Conservation (phyloP, 129 eudicot species). For the Centrapalus pauciflorus region DNA sequence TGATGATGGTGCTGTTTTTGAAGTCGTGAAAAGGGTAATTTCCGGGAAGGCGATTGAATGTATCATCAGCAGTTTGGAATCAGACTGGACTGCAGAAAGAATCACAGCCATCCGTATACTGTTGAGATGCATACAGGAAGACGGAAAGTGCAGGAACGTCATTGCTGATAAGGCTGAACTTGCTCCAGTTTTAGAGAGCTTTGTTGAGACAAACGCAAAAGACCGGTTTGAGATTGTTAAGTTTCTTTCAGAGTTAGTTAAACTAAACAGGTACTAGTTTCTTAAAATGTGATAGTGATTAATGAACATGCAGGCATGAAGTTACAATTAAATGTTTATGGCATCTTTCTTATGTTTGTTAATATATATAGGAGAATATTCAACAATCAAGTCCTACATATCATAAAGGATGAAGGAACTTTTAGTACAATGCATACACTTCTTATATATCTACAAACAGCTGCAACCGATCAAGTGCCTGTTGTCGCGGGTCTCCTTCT, state of each 20-base stretch:
- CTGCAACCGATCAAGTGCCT: slow-evolving; percentile 52
- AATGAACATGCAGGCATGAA: not conserved
- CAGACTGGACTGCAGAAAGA: slow-evolving; percentile 48
- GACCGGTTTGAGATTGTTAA: slow-evolving; percentile 65
- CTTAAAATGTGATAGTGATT: not conserved
- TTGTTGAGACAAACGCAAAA: slow-evolving; percentile 37
- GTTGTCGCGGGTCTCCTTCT: slow-evolving; percentile 73
- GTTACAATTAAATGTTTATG: too few relatives aligned
- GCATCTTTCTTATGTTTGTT: not conserved
- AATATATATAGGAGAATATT: slow-evolving; percentile 50
- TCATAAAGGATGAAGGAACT: slow-evolving; percentile 70
- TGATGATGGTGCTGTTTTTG: slow-evolving; percentile 32
- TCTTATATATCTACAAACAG: slow-evolving; percentile 59
- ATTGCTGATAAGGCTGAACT: slow-evolving; percentile 71
- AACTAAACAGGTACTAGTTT: slow-evolving; percentile 53
- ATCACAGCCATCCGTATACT: slow-evolving; percentile 52
- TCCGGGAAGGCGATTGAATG: slow-evolving; percentile 38
- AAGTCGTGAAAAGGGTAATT: slow-evolving; percentile 36
- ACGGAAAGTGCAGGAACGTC: slow-evolving; percentile 64
- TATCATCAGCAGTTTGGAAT: slow-evolving; percentile 42
- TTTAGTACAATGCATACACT: slow-evolving; percentile 81
- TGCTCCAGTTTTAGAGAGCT: slow-evolving; percentile 54
- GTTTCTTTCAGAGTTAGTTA: slow-evolving; percentile 69
- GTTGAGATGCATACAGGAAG: slow-evolving; percentile 63
- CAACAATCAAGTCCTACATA: slow-evolving; percentile 60